Base-by-base conservation (phyloP, 2,329 filamentous ascomycete genomes). In the Colletotrichum lindemuthianum region DNA sequence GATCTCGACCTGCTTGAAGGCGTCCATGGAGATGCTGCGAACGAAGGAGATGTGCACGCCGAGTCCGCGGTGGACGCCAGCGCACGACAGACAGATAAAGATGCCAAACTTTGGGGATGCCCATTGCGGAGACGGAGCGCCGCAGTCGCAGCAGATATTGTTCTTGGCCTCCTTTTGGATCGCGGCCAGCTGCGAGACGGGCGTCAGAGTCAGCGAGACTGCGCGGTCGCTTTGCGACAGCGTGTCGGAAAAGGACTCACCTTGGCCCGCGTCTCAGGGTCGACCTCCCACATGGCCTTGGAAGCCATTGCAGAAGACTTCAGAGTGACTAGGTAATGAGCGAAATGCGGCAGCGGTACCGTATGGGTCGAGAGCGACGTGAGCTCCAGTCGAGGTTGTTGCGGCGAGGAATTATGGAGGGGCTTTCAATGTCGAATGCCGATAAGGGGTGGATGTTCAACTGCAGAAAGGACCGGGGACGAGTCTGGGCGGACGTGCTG, bases 1-100 rank as follows among this genome's bases (percentile, higher is more conserved):
- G 73, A 98, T 95, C 79, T 99, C 96, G 72, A 87, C 86, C 69
- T 89, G 88, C 78, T 99, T 99, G 84, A 99, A 98, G 61, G 93
- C 93, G 81, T 99, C 96, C 96, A 99, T 99, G 67, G 93, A 97
- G 74, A 98, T 96, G 73, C 92, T 96, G 65, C 96, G 91, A 69
- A 99, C 94, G 81, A 99, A 99, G 76, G 93, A 97, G 78, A 99
- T 97, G 83, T 99, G 96, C 40, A 99, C 96, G 67, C 96, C 96
- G 36, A 99, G 88, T 3, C 93, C 93, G 68, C 96, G 91, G 81
- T 99, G 96, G 57, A 96, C 92, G 71, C 96, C 96, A 39, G 94
- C 95, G 82, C 96, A 99, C 68, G 91, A 92, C 56, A 99, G 89
- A 80, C 96, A 99, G 85, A 99, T 97, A 83, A 99, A 99, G 78